phyloP scores from a whole-genome alignment of 2,329 filamentous ascomycete genomes.

The Trichoderma sp. region DNA sequence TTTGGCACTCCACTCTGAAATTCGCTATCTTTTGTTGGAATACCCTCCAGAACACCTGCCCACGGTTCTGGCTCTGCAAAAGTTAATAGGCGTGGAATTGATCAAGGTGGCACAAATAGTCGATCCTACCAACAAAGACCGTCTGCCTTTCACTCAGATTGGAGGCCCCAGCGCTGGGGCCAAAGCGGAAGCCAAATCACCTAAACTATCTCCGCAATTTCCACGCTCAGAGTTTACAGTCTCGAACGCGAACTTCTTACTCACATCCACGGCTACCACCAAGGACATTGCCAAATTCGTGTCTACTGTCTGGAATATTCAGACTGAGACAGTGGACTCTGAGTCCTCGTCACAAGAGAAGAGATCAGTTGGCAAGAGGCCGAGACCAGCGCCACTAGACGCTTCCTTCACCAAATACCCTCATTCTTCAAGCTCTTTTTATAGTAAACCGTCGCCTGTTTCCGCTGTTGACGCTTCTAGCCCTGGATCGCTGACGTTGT shows the following conservation, averaged over 20 bases:
- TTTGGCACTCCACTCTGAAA: conserved; percentile 55
- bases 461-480: conserved; percentile 4
- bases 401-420: conserved; percentile 41
- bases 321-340: conserved; percentile 41
- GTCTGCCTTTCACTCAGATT: conserved; percentile 46
- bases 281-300: conserved; percentile 59
- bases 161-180: conserved; percentile 41
- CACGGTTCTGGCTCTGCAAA: conserved; percentile 61
- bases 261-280: conserved; percentile 59
- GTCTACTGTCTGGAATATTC: conserved; percentile 54
- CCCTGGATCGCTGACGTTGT: conserved; percentile 25
- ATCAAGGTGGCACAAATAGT: conserved; percentile 64
- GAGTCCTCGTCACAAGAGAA: conserved; percentile 45
- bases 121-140: conserved; percentile 46
- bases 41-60: conserved; percentile 61
- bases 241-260: conserved; percentile 59
- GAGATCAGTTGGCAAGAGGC: conserved; percentile 31
- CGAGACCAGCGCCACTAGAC: conserved; percentile 38
- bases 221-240: conserved; percentile 42
- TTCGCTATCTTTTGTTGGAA: conserved; percentile 62
- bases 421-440: conserved; percentile 31
- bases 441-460: conserved; percentile 33
- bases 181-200: conserved; percentile 34
- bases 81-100: conserved; percentile 58
- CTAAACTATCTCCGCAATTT: conserved; percentile 35